phyloP scores from a whole-genome alignment of 2,329 filamentous ascomycete species.

The Venturia nashicola region DNA sequence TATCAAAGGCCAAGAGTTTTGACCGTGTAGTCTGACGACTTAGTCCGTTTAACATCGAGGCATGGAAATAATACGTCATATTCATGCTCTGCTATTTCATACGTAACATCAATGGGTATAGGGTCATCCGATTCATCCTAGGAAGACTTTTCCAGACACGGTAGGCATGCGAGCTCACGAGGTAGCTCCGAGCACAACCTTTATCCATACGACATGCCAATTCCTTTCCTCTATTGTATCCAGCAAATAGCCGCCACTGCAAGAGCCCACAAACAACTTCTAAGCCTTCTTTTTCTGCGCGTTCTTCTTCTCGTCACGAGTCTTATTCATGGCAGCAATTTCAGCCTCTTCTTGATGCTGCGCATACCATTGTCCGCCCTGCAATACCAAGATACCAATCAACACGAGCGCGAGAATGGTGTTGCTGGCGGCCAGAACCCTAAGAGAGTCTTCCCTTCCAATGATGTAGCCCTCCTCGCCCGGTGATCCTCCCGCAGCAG shows the following conservation, averaged over 20 bases:
- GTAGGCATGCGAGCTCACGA: neutral
- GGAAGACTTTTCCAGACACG: neutral
- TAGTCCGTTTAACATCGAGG: too few species aligned
- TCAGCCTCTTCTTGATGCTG: conserved; percentile 86
- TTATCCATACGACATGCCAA: neutral
- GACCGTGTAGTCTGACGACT: neutral
- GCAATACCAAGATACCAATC: conserved; percentile 80
- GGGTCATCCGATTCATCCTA: neutral
- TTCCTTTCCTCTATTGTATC: neutral
- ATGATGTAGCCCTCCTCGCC: conserved; percentile 49
- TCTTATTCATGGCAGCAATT: conserved; percentile 49
- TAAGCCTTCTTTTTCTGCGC: conserved; percentile 2
- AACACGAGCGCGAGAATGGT: conserved; percentile 90
- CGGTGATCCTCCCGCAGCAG: conserved; percentile 22
- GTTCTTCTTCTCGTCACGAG: conserved; percentile 35
- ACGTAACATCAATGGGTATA: neutral
- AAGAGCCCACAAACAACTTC: neutral
- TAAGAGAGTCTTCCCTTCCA: conserved; percentile 75
- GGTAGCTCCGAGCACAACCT: neutral
- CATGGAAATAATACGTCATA: neutral
- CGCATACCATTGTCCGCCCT: conserved; percentile 97
- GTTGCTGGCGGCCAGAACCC: conserved; percentile 86
- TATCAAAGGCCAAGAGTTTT: too few species aligned
- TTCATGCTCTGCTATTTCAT: neutral
- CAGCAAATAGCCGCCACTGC: neutral